Evolutionary conservation across 2,329 filamentous ascomycete species (phyloP), one percentile per base, ranked within the genome.

Genomic region (Cladosporium sp.): DNA sequence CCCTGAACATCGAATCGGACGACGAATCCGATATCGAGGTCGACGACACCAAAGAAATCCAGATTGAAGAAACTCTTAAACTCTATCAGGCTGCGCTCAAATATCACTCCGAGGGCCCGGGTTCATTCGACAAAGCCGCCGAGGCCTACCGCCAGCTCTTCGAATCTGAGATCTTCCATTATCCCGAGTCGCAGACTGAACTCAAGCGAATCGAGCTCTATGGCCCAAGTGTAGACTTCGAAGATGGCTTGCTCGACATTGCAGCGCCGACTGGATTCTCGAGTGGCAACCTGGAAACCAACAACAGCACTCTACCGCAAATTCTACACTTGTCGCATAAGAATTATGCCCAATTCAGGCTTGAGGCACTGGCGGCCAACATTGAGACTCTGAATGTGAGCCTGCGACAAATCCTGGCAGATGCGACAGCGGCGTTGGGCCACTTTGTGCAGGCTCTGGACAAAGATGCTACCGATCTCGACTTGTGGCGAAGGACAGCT

Each of bases 41-140:
- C 74, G 95, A 99, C 77, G 93, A 95, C 73, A 97, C 93, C 37
- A 95, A 94, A 77, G 94, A 98, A 78, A 88, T 99, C 62, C 93
- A 97, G 84, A 94, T 98, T 74, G 95, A 99, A 74, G 95, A 99
- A 80, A 93, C 95, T 57, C 83, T 99, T 68, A 98, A 97, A 80
- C 86, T 94, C 40, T 99, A 97, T 76, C 93, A 98, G 75, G 89
- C 85, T 72, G 95, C 95, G 56, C 82, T 99, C 66, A 97, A 94
- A 77, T 88, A 93, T 70, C 95, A 99, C 76, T 90, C 94, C 1
- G 92, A 96, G 79, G 93, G 95, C 1, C 88, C 91, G 0, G 81
- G 81, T 21, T 91, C 88, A 63, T 95, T 92, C 76, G 79, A 87
- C 57, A 88, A 92, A 74, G 94, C 96, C 23, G 84, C 86, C 52